Evolutionary conservation across 176 grass and related monocot genomes (phyloP).

Genomic region (Themeda triandra): DNA sequence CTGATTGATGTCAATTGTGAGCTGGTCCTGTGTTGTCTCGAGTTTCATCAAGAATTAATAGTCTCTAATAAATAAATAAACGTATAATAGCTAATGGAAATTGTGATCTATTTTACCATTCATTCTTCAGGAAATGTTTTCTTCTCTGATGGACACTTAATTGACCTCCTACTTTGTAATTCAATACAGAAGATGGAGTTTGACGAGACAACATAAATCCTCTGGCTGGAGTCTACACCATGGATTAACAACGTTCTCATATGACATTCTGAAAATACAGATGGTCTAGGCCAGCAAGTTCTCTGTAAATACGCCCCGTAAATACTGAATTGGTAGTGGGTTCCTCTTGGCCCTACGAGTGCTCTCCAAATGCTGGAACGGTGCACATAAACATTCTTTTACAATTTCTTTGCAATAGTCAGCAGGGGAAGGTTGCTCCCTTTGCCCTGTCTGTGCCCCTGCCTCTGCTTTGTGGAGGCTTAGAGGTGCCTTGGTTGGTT

Average conservation of each 20-base stretch:
- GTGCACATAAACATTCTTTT: constrained; percentile 44
- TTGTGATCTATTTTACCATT: neutral
- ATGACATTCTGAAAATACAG: constrained; percentile 21
- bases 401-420: constrained; percentile 15
- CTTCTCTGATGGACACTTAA: neutral
- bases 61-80: neutral
- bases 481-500: constrained; percentile 7
- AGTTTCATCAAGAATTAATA: constrained; percentile 2
- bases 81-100: neutral
- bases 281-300: constrained; percentile 3
- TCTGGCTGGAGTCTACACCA: neutral
- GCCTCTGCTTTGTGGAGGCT: constrained; percentile 4
- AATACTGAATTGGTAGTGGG: constrained; percentile 17
- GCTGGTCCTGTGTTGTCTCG: neutral
- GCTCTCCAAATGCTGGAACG: constrained; percentile 29
- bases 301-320: constrained; percentile 44
- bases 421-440: neutral
- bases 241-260: constrained; percentile 5
- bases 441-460: neutral
- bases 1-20: neutral
- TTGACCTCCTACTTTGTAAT: neutral
- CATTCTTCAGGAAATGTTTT: neutral
- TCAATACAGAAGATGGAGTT: constrained; percentile 54
- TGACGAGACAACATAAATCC: constrained; percentile 37
- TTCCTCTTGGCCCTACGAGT: neutral